phyloP scores from a whole-genome alignment of 2,329 filamentous ascomycete species.

The Emergomyces pasteurianus region DNA sequence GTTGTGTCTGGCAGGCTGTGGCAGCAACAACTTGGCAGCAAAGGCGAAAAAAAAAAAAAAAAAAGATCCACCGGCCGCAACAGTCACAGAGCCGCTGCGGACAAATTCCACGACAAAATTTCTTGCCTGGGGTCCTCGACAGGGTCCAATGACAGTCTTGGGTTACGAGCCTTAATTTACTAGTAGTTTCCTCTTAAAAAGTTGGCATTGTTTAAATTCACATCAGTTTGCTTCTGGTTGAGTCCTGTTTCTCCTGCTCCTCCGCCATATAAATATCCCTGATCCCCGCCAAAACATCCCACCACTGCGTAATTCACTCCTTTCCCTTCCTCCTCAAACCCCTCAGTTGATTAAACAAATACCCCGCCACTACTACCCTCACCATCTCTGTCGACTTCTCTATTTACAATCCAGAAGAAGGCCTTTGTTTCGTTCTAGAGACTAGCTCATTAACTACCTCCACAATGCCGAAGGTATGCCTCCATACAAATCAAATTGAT shows the following conservation, averaged over 20 bases:
- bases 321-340: background rate
- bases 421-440: background rate
- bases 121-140: background rate
- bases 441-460: background rate
- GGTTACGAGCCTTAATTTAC: background rate
- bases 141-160: background rate
- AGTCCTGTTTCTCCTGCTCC: background rate
- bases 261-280: background rate
- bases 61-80: background rate
- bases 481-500: background rate
- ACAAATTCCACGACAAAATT: background rate
- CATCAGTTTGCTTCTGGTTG: background rate
- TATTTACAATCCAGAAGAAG: background rate
- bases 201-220: background rate
- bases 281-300: background rate
- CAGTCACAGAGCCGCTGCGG: background rate
- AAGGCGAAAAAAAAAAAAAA: background rate
- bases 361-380: background rate
- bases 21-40: no score
- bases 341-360: background rate
- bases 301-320: background rate
- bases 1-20: background rate
- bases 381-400: background rate
- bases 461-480: slow-evolving; percentile 4
- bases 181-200: background rate